Base-by-base conservation (phyloP, 495 filamentous ascomycete species). In the Xylaria telfairii region DNA sequence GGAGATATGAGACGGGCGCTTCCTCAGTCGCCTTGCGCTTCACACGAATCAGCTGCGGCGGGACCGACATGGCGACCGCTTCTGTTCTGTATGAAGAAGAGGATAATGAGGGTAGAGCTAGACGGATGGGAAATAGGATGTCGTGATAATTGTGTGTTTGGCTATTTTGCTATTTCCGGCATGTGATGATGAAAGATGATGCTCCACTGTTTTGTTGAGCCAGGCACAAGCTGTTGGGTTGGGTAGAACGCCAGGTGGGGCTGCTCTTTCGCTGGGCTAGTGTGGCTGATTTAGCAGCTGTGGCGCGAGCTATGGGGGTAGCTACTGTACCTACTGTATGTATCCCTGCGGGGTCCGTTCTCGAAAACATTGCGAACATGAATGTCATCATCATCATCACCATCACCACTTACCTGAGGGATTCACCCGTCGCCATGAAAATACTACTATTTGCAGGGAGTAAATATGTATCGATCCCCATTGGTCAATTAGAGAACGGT, bases 11-110 rank as follows among this genome's bases (percentile, higher is more conserved):
- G 59, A 88, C 81, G 17, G 86, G 84, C 7, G 75, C 74, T 19
- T 87, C 86, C 34, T 87, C 86, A 13, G 75, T 81, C 32, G 80
- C 81, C 76, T 87, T 88, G 73, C 87, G 83, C 82, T 88, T 88
- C 65, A 88, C 81, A 34, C 82, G 81, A 77, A 88, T 85, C 13
- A 80, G 77, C 56, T 81, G 76, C 12, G 87, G 87, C 12, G 87
- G 86, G n/a, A 84, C 72, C 66, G 84, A 83, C 84, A 86, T 86
- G 66, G 34, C 71, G 57, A 59, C 12, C 30, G 56, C 30, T 5
- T 56, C 32, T 67, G 42, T 37, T 3, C 34, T 37, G 34, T 37
- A 37, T 37, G 34, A 37, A 37, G 3, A 37, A 54, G 49, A 28
- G 44, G 13, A 67, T 56, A 26, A 15, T 0, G 30, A 2, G 42